Base-by-base conservation (phyloP, 805 yeast species). In the Candida berthetii region DNA sequence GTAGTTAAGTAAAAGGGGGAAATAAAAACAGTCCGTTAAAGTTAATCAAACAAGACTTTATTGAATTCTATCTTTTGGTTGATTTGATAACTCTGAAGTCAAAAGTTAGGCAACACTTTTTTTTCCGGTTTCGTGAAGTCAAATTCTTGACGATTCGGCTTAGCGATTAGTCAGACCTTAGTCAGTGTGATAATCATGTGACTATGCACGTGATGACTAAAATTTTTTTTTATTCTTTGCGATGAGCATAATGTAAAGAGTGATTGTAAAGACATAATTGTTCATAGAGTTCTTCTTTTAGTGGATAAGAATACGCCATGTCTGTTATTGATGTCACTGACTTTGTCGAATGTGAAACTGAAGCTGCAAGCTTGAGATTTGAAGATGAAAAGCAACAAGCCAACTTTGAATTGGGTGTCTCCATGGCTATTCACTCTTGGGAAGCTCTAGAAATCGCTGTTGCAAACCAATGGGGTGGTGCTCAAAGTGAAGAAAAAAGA, bases 391-490 rank as follows among this genome's bases (percentile, higher is more conserved):
- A 74, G 50, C 85, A 80, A 50, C 95, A 85, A 61, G 88, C 85
- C 15, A 80, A 85, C 48, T 89, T 93, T 56, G 98, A 91, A 63
- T 72, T 93, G 13, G 99, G 97, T 10, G 90, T 87, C 1, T 82
- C 96, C 25, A 85, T 90, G 95, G 80, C 85, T 29, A 64, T 93
- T n/a, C 79, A 90, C 60, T 72, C 75, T 44, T 93, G 99, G 99
- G 93, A 89, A 45, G 89, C 85, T 19, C 67, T 93, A 39, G 72
- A 76, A 37, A 83, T 85, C 1, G 99, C 99, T 0, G 98, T 93
- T 9, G 95, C 79, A 6, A 88, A 86, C 59, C 69, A 72, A 25
- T 93, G 99, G 98, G 99, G 99, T 45, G 99, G 99, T 1, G 80
- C 96, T 13, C 85, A 86, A 29, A 82, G 95, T 13, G 78, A 74